Evolutionary conservation across 2,329 filamentous ascomycete genomes (phyloP), one percentile per base, ranked within the genome.

Genomic region (Tolypocladium paradoxum): DNA sequence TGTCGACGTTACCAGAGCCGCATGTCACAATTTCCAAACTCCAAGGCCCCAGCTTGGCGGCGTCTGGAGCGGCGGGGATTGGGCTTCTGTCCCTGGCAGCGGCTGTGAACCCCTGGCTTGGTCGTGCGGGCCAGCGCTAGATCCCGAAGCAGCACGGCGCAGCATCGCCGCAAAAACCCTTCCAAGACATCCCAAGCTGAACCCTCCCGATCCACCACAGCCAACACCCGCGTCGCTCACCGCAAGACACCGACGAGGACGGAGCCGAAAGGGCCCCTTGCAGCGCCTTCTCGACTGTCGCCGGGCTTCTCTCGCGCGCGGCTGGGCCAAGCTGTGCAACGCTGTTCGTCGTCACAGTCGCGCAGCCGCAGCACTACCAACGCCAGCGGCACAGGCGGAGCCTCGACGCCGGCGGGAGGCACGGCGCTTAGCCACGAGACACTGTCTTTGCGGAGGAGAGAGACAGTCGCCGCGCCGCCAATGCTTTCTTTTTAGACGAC

Each of bases 401-500:
- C 27, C 43, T 46, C 40, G 40, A 45, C 40, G 14, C 40, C 40
- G 3, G 22, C 6, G 9, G 24, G 40, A 45, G 14, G 43, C 43
- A 31, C 43, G 24, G 24, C 24, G 40, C 24, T 27, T 29, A 29
- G 24, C 40, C 8, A 20, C 27, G 18, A 46, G 43, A 31, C 43
- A 18, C 43, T 3, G 43, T 16, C 8, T n/a, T 31, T 46, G 27
- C 27, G 12, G 7, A 31, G 6, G 43, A 14, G 27, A 31, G 27
- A 6, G 27, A 16, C 43, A 2, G 24, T 46, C 27, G 43, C 27
- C 27, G 24, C 24, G 50, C 53, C 55, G 54, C 53, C 60, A 49
- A 61, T 64, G 62, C 56, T 56, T 63, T 55, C 52, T 59, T 61
- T 56, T 55, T 61, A 61, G 61, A 60, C 54, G 53, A 18, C 43